Conservation (phyloP, 2,329 filamentous ascomycete genomes). For the Xenosphaeropsis pyriputrescens region DNA sequence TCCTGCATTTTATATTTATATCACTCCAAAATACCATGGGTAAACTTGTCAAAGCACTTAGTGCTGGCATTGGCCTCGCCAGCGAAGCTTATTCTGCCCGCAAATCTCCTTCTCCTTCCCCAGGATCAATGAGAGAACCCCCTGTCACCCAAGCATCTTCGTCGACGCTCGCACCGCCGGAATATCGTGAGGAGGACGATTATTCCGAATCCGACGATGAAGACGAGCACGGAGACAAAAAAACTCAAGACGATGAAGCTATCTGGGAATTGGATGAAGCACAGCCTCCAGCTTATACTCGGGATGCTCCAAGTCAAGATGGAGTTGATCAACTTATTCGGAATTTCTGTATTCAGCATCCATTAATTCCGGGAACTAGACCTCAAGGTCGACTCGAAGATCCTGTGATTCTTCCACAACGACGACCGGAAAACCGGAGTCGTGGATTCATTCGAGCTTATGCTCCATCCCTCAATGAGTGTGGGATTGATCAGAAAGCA, state of each 20-base stretch:
- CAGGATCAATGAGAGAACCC: not conserved
- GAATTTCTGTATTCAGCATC: constrained; percentile 8
- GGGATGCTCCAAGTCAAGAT: too few relatives aligned
- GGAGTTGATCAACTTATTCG: constrained; percentile 5
- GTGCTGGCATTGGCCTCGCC: constrained; percentile 12
- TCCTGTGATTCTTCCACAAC: constrained; percentile 35
- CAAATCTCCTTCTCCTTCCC: constrained; percentile 1
- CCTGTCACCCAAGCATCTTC: too few relatives aligned
- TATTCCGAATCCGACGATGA: constrained; percentile 2
- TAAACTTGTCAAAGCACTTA: constrained; percentile 9
- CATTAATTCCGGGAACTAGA: not conserved
- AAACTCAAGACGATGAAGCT: constrained; percentile 7
- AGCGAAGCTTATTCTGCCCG: constrained; percentile 7
- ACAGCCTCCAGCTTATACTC: not conserved
- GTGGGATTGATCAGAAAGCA: constrained; percentile 29
- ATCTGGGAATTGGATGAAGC: constrained; percentile 14
- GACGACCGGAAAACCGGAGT: constrained; percentile 29
- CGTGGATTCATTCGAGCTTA: constrained; percentile 38
- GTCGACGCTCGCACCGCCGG: not conserved
- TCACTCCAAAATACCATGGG: constrained; percentile 7
- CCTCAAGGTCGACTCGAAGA: constrained; percentile 6
- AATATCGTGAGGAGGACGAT: constrained; percentile 2
- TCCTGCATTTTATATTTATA: too few relatives aligned
- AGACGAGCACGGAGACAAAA: constrained; percentile 2
- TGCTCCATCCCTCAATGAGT: constrained; percentile 27